Conservation (phyloP, 441 rosid genomes). For the Eutrema salsugineum region DNA sequence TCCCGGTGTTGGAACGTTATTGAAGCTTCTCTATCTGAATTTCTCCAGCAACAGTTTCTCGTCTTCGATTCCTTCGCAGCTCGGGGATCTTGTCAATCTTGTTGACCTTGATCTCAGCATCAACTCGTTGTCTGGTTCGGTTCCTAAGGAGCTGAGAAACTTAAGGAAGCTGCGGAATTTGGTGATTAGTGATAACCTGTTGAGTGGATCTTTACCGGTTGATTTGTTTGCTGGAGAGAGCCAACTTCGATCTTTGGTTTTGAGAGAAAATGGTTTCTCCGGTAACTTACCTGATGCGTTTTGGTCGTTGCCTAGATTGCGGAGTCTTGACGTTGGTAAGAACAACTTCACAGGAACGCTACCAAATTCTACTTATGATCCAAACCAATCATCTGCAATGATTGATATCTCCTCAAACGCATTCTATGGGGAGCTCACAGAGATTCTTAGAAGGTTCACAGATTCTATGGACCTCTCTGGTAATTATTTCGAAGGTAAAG, state of each 20-base stretch:
- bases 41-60: slow-evolving; percentile 71
- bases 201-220: slow-evolving; percentile 53
- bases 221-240: slow-evolving; percentile 43
- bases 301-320: slow-evolving; percentile 61
- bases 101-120: slow-evolving; percentile 82
- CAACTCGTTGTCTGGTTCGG: slow-evolving; percentile 68
- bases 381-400: slow-evolving; percentile 32
- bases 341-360: slow-evolving; percentile 80
- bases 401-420: slow-evolving; percentile 69
- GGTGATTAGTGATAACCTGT: slow-evolving; percentile 52
- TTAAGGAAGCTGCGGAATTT: slow-evolving; percentile 53
- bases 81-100: slow-evolving; percentile 58
- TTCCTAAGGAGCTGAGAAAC: slow-evolving; percentile 62
- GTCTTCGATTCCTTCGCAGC: slow-evolving; percentile 60
- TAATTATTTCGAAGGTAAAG: slow-evolving; percentile 78
- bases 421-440: slow-evolving; percentile 67
- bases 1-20: slow-evolving; percentile 45
- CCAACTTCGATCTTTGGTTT: slow-evolving; percentile 50
- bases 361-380: slow-evolving; percentile 38
- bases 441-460: slow-evolving; percentile 43
- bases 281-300: slow-evolving; percentile 49
- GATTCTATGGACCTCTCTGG: slow-evolving; percentile 58
- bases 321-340: slow-evolving; percentile 61
- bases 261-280: slow-evolving; percentile 54
- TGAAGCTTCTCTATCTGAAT: slow-evolving; percentile 55